phyloP scores from a whole-genome alignment of 805 yeast species.

The Candida xiaguanensis region DNA sequence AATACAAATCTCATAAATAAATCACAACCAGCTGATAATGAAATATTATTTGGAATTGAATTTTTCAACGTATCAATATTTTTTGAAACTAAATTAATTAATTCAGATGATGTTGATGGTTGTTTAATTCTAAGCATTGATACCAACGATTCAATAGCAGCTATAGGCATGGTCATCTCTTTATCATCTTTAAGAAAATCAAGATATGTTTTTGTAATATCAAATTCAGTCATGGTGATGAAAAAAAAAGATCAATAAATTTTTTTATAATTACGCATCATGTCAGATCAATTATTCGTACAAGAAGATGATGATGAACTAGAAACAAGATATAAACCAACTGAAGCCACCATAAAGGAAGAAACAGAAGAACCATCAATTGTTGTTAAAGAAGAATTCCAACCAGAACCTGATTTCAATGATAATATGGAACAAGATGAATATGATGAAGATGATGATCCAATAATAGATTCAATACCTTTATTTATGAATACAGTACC shows the following conservation, averaged over 20 bases:
- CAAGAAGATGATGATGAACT: conserved; percentile 21
- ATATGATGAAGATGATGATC: conserved; percentile 27
- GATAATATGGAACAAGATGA: neutral
- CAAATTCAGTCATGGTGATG: conserved; percentile 41
- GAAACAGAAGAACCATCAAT: conserved; percentile 7
- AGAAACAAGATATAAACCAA: conserved; percentile 12
- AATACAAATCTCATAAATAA: conserved; percentile 90
- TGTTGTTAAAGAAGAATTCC: conserved; percentile 4
- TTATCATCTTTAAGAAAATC: conserved; percentile 81
- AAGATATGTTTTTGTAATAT: conserved; percentile 77
- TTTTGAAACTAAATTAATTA: conserved; percentile 73
- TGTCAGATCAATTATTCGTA: conserved; percentile 16
- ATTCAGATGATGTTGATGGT: conserved; percentile 91
- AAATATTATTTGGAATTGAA: conserved; percentile 85
- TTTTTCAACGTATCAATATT: conserved; percentile 73
- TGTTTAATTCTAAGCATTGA: conserved; percentile 76
- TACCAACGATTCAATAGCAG: conserved; percentile 93
- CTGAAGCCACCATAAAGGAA: conserved; percentile 9
- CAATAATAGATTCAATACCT: conserved; percentile 38
- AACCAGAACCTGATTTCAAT: neutral
- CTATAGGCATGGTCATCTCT: conserved; percentile 99
- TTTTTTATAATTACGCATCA: neutral
- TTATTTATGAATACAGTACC: conserved; percentile 26
- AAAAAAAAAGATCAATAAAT: conserved; percentile 1
- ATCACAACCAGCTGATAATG: conserved; percentile 96